Conservation (phyloP, 2,329 filamentous ascomycete species). For the Microcyclospora pomicola region DNA sequence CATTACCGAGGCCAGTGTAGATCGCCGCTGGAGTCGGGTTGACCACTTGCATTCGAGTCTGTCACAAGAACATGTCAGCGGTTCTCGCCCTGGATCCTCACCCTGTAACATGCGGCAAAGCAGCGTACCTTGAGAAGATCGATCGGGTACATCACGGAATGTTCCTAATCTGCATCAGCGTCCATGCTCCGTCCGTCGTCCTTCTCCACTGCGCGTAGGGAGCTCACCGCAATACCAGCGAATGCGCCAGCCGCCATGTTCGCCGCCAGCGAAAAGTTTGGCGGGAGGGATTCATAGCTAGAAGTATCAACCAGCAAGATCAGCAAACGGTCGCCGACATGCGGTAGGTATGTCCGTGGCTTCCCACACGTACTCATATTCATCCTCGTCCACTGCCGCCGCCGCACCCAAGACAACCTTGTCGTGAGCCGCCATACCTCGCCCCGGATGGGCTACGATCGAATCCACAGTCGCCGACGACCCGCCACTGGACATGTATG, state of each 20-base stretch:
- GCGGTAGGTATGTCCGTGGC: neutral
- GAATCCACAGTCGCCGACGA: conserved; percentile 5
- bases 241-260: conserved; percentile 97
- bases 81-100: neutral
- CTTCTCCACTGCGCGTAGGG: neutral
- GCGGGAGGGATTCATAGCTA: conserved; percentile 83
- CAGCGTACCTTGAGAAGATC: conserved; percentile 92
- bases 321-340: conserved; percentile 1
- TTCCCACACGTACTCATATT: conserved; percentile 22
- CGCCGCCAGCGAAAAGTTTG: conserved; percentile 83
- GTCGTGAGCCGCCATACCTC: conserved; percentile 19
- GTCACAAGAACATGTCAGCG: conserved; percentile 5
- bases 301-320: conserved; percentile 5
- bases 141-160: conserved; percentile 98
- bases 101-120: conserved; percentile 12
- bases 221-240: conserved; percentile 78
- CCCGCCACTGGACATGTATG: conserved; percentile 6
- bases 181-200: conserved; percentile 2
- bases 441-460: conserved; percentile 8
- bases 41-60: conserved; percentile 98
- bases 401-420: conserved; percentile 17
- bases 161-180: conserved; percentile 49
- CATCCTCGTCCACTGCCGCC: conserved; percentile 9
- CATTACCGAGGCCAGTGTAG: conserved; percentile 82
- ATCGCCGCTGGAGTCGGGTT: conserved; percentile 67